These are phyloP conservation scores for Rubus parviflorus DNA, from an alignment of 306 rosid species.

Conservation along the genomic window DNA sequence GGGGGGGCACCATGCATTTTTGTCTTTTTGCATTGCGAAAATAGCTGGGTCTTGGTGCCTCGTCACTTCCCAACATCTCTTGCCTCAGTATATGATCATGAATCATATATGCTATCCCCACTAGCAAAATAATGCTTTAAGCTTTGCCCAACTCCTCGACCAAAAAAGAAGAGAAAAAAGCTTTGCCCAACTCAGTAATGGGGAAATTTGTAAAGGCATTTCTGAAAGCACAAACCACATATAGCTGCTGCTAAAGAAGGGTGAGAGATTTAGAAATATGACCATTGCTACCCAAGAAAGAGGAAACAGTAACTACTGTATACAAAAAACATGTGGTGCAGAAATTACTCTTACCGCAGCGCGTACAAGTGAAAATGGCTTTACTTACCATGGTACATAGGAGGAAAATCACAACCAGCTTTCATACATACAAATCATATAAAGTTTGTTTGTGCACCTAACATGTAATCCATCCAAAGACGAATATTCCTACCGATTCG, in stretches of 20 bases:
- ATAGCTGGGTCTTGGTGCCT: slow-evolving; percentile 14
- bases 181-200: background rate
- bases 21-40: no score
- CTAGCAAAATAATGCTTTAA: background rate
- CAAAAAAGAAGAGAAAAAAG: background rate
- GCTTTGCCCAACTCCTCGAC: background rate
- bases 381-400: background rate
- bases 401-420: background rate
- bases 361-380: background rate
- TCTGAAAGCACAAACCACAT: background rate
- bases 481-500: background rate
- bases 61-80: slow-evolving; percentile 22
- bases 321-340: background rate
- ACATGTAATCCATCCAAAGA: slow-evolving; percentile 11
- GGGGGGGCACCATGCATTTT: background rate
- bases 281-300: background rate
- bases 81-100: background rate
- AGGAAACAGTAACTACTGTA: background rate
- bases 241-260: background rate
- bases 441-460: background rate
- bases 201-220: background rate
- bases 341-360: background rate
- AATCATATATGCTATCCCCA: slow-evolving; percentile 7
- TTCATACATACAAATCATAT: background rate
- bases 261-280: background rate